Evolutionary conservation across 2,329 filamentous ascomycete genomes (phyloP), one percentile per base, ranked within the genome.

Genomic region (Exophiala xenobiotica): DNA sequence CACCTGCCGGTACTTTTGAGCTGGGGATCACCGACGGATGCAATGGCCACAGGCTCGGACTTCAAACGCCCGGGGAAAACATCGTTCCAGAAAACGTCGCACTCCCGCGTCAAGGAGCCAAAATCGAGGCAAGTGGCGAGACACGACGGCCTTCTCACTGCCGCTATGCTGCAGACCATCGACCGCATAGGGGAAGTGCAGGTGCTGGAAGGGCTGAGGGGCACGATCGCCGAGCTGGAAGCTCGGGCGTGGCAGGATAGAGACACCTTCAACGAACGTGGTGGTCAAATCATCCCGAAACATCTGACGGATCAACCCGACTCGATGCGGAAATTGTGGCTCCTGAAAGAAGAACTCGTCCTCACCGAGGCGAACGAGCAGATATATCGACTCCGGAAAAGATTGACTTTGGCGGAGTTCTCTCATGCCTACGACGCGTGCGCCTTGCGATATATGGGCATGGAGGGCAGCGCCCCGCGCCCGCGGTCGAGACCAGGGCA

Each of bases 351-450:
- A 40, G 38, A 40, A 40, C 38, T 40, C 20, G 20, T 40, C 16
- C 38, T 40, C 14, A 40, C 38, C 38, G 38, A 40, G 38, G 9
- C 38, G 38, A 40, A 22, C 12, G 14, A 40, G 38, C 22, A 40
- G 16, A 40, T 40, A 40, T 40, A 40, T 40, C 38, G 38, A 40
- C 16, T 40, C 3, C 38, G 38, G 38, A 40, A 40, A 40, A 40
- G 38, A 40, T 22, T 40, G 20, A 40, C 38, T 40, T 11, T 40
- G 18, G 38, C 38, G 38, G 38, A 40, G 38, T 40, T 40, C 38
- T 40, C 38, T 40, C 12, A 22, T 40, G 12, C 12, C 3, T 40
- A 40, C 38, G 38, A 40, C 6, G 38, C 5, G 14, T 40, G 26
- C 12, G 26, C 26, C 26, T 27, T 27, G 26, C 26, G 26, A 27